phyloP scores from a whole-genome alignment of 1,284 basidiomycete species.

The Tetrapyrgos nigripes region DNA sequence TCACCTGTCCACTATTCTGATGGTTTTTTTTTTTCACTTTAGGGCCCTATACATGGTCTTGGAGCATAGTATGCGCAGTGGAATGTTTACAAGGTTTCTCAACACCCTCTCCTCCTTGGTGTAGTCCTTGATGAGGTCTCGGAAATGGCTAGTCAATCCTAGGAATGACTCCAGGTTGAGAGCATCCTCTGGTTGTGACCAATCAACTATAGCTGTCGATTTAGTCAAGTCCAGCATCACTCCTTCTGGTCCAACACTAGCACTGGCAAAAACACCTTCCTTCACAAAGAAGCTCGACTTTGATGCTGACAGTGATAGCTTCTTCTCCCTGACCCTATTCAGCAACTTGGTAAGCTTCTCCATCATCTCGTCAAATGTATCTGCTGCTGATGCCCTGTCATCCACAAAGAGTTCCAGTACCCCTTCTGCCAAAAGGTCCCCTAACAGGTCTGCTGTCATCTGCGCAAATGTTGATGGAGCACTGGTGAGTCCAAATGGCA shows the following conservation, averaged over 20 bases:
- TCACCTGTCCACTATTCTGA: conserved; percentile 30
- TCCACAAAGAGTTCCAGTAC: too few species aligned
- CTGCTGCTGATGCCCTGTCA: conserved; percentile 28
- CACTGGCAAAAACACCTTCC: conserved; percentile 38
- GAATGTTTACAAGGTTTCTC: conserved; percentile 28
- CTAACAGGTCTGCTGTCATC: conserved; percentile 34
- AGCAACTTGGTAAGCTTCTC: conserved; percentile 28
- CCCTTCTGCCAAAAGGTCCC: conserved; percentile 37
- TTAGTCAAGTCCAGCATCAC: conserved; percentile 34
- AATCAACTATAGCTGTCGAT: too few species aligned
- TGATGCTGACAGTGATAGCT: too few species aligned
- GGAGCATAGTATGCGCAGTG: conserved; percentile 21
- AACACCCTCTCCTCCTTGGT: too few species aligned
- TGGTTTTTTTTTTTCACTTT: conserved; percentile 26
- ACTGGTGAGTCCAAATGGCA: too few species aligned
- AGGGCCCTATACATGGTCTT: conserved; percentile 28
- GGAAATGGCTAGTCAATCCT: too few species aligned
- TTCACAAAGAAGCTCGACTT: conserved; percentile 40
- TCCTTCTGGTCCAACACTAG: conserved; percentile 33
- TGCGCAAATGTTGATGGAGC: conserved; percentile 43
- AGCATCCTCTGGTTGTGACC: too few species aligned
- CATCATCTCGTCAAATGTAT: conserved; percentile 32
- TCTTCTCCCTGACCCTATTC: conserved; percentile 19
- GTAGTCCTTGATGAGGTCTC: too few species aligned
- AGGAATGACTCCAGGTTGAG: too few species aligned